phyloP scores from a whole-genome alignment of 805 yeast species.

The Yarrowia hollandica region DNA sequence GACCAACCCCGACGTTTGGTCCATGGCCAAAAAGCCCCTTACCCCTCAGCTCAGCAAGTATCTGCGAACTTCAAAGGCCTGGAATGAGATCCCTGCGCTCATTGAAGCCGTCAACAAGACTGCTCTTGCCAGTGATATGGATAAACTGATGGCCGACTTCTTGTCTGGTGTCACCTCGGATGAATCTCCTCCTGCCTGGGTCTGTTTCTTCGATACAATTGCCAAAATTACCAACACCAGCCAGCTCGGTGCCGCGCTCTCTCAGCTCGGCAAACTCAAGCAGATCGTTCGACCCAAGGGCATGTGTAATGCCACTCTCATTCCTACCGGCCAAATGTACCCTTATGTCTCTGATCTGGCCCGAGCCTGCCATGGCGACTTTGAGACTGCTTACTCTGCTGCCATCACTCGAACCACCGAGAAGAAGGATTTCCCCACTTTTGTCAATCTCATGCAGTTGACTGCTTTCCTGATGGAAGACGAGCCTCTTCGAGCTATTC shows the following conservation, averaged over 20 bases:
- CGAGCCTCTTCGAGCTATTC: background rate
- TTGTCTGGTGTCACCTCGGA: slow-evolving; percentile 4
- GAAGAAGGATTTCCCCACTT: slow-evolving; percentile 18
- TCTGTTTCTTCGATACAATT: slow-evolving; percentile 16
- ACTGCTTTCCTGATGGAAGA: slow-evolving; percentile 12
- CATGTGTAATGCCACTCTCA: slow-evolving; percentile 10
- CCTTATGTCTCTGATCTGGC: slow-evolving; percentile 15
- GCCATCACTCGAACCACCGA: slow-evolving; percentile 1
- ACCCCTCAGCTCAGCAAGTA: slow-evolving; percentile 24
- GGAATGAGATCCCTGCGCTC: slow-evolving; percentile 13
- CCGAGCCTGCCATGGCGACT: background rate
- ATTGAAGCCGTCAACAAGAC: slow-evolving; percentile 11
- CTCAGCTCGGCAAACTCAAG: slow-evolving; percentile 12
- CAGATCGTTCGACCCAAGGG: slow-evolving; percentile 19
- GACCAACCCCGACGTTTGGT: slow-evolving; percentile 42
- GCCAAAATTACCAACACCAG: slow-evolving; percentile 11
- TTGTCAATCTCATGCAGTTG: slow-evolving; percentile 13
- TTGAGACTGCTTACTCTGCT: slow-evolving; percentile 38
- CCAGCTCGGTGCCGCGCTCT: slow-evolving; percentile 6
- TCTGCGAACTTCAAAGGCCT: slow-evolving; percentile 11
- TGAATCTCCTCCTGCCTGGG: slow-evolving; percentile 12
- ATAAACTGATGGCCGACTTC: slow-evolving; percentile 1
- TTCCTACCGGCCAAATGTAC: slow-evolving; percentile 19
- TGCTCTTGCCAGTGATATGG: background rate
- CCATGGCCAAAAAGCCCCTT: slow-evolving; percentile 23